These are phyloP conservation scores for Candida glaebosa DNA, from an alignment of 805 yeast genomes.

Conservation along the genomic window DNA sequence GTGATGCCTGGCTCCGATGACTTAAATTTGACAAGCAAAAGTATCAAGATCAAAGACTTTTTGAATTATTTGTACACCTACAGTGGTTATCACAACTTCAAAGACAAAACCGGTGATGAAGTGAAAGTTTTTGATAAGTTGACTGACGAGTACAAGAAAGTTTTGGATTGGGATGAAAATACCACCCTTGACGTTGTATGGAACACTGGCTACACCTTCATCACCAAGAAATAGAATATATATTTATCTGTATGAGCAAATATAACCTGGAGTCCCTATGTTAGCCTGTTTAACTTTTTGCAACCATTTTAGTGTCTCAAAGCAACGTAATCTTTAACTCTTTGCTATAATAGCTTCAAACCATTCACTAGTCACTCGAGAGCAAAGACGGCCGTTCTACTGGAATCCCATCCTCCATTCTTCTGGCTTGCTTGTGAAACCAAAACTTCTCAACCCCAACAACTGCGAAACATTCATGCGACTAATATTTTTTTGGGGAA, in stretches of 20 bases:
- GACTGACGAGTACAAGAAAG: conserved; percentile 32
- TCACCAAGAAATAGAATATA: conserved; percentile 26
- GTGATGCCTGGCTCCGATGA: conserved; percentile 16
- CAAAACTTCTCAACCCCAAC: no score
- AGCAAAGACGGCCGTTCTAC: no score
- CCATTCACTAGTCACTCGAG: no score
- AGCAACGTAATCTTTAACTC: no score
- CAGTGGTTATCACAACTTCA: conserved; percentile 65
- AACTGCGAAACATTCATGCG: not conserved
- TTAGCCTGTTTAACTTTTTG: not conserved
- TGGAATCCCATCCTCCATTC: not conserved
- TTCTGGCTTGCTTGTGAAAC: no score
- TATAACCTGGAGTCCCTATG: not conserved
- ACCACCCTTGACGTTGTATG: conserved; percentile 43
- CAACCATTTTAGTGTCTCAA: no score
- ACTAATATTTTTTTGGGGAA: conserved; percentile 1
- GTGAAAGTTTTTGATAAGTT: conserved; percentile 33
- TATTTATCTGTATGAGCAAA: no score
- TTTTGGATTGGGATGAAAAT: conserved; percentile 45
- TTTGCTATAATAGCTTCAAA: no score
- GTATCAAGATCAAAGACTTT: conserved; percentile 44
- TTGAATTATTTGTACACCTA: conserved; percentile 60
- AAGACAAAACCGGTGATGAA: conserved; percentile 29
- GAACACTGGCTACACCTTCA: conserved; percentile 50
- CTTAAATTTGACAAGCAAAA: conserved; percentile 31